Conservation (phyloP, 2,329 filamentous ascomycete species). For the Talaromyces piceae region DNA sequence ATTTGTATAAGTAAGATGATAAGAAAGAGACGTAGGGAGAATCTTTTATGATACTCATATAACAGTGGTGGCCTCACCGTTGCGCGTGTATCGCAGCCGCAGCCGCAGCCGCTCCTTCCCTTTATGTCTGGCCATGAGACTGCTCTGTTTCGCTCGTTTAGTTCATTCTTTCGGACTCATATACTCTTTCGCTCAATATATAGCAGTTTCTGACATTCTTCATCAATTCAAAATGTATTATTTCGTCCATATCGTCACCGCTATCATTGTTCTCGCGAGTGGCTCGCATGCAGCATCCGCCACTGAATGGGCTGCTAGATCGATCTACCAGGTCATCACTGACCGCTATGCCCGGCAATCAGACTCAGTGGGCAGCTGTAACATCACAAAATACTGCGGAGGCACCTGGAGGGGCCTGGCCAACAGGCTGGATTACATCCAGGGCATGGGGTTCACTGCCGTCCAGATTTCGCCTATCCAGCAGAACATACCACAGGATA, state of each 20-base stretch:
- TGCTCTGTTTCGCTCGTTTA: not conserved
- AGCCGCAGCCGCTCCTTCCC: not conserved
- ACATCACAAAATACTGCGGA: slow-evolving; percentile 34
- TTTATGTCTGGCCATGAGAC: not conserved
- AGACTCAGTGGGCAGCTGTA: slow-evolving; percentile 16
- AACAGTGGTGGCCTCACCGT: not conserved
- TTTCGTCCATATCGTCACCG: not conserved
- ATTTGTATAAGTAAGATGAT: not conserved
- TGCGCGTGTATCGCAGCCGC: not conserved
- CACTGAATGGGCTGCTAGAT: slow-evolving; percentile 28
- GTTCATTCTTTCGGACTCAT: not conserved
- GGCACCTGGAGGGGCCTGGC: slow-evolving; percentile 40
- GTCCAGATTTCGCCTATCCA: slow-evolving; percentile 36
- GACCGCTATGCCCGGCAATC: slow-evolving; percentile 31
- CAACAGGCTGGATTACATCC: slow-evolving; percentile 40
- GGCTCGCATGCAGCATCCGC: slow-evolving; percentile 12
- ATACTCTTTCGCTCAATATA: not conserved
- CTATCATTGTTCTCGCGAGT: not conserved
- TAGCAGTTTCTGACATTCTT: not conserved
- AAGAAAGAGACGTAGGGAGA: not conserved
- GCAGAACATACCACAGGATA: slow-evolving; percentile 22
- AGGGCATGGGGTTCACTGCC: slow-evolving; percentile 38
- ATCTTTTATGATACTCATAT: not conserved
- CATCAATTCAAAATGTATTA: not conserved
- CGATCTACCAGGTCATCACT: slow-evolving; percentile 36